Evolutionary conservation across 2,329 filamentous ascomycete species (phyloP).

Genomic region (Thyridium curvatum): DNA sequence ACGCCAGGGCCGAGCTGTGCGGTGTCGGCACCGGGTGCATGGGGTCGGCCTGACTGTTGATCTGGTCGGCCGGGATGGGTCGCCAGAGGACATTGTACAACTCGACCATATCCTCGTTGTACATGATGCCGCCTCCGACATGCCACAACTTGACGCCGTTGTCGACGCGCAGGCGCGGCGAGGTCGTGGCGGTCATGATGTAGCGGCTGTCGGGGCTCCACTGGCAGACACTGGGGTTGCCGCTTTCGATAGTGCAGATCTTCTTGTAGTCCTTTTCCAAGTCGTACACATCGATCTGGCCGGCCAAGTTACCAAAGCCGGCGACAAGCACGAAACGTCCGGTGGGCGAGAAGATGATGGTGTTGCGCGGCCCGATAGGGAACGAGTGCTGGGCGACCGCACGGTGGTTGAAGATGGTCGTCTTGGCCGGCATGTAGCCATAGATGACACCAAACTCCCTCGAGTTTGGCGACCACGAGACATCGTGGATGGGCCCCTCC

Average conservation of each 20-base stretch:
- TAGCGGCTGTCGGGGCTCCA: slow-evolving; percentile 96
- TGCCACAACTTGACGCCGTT: slow-evolving; percentile 97
- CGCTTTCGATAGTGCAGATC: slow-evolving; percentile 87
- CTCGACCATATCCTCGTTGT: slow-evolving; percentile 91
- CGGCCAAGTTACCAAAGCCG: slow-evolving; percentile 94
- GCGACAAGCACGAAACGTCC: slow-evolving; percentile 90
- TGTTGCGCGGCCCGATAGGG: slow-evolving; percentile 83
- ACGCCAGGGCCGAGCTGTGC: slow-evolving; percentile 76
- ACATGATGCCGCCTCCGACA: slow-evolving; percentile 81
- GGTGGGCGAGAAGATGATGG: slow-evolving; percentile 88
- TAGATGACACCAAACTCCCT: slow-evolving; percentile 98
- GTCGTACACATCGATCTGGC: slow-evolving; percentile 97
- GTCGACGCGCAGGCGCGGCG: slow-evolving; percentile 88
- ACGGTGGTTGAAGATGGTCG: slow-evolving; percentile 91
- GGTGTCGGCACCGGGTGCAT: slow-evolving; percentile 68
- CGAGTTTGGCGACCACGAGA: slow-evolving; percentile 96
- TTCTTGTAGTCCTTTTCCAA: slow-evolving; percentile 90
- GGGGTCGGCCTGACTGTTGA: slow-evolving; percentile 43
- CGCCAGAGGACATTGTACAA: slow-evolving; percentile 89
- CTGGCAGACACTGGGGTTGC: slow-evolving; percentile 91
- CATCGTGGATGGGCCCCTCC: slow-evolving; percentile 91
- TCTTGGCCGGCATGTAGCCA: slow-evolving; percentile 98
- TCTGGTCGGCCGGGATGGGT: slow-evolving; percentile 55
- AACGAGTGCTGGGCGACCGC: slow-evolving; percentile 81
- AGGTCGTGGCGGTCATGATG: slow-evolving; percentile 96